A percentile compares a stretch with the other conserved stretches of the same genome.
These are phyloP conservation scores for Xylariaceae sp. DNA, from an alignment of 2,329 filamentous ascomycete genomes.

Conservation along the genomic window DNA sequence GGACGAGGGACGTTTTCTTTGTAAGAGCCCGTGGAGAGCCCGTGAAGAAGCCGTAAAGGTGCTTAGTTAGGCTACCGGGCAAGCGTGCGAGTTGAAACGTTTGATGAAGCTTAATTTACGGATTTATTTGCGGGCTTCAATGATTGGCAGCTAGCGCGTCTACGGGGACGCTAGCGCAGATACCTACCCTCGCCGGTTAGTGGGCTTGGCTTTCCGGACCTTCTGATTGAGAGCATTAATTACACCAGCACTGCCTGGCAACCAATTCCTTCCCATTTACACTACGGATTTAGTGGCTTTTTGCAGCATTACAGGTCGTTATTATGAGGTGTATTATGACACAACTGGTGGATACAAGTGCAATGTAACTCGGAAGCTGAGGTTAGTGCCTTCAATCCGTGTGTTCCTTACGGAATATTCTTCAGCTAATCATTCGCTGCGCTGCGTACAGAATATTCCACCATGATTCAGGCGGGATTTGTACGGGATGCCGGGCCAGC, in stretches of 20 bases:
- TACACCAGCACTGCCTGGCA: too few relatives aligned
- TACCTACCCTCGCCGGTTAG: not conserved
- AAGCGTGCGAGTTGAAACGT: not conserved
- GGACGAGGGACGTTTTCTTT: constrained; percentile 1
- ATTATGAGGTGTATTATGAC: not conserved
- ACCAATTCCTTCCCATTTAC: too few relatives aligned
- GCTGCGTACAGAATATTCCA: too few relatives aligned
- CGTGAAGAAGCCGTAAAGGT: not conserved
- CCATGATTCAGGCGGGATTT: too few relatives aligned
- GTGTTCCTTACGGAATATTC: too few relatives aligned
- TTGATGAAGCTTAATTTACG: not conserved
- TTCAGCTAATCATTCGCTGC: too few relatives aligned
- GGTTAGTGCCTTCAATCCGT: too few relatives aligned
- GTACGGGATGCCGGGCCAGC: too few relatives aligned
- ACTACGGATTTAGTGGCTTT: not conserved
- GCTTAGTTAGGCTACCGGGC: not conserved
- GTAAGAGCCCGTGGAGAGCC: not conserved
- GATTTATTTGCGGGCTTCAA: not conserved
- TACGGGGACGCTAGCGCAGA: not conserved
- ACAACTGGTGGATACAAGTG: not conserved
- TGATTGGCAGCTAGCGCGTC: not conserved
- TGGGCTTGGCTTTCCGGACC: not conserved
- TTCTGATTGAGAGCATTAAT: not conserved
- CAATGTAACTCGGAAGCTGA: not conserved
- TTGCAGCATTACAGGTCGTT: not conserved